These are phyloP conservation scores for Fermentozyma sake DNA, from an alignment of 1,139 yeast genomes.

Conservation along the genomic window DNA sequence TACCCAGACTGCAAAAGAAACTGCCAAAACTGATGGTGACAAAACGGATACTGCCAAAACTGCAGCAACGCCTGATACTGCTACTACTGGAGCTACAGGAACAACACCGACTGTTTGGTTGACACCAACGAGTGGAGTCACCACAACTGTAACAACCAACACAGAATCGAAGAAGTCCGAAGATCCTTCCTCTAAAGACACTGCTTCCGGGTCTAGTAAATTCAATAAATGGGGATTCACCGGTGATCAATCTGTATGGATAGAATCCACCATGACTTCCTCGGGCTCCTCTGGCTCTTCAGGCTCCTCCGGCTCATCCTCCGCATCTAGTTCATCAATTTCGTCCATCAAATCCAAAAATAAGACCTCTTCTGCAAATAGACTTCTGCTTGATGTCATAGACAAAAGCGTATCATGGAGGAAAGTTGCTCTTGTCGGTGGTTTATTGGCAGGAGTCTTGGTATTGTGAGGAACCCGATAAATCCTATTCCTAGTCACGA, in stretches of 20 bases:
- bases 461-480: too few species aligned
- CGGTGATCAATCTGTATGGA: conserved; percentile 38
- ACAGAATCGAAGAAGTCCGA: conserved; percentile 2
- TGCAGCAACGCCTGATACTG: conserved; percentile 10
- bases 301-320: conserved; percentile 8
- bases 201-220: conserved; percentile 6
- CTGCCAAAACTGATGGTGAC: neutral
- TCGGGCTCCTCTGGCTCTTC: conserved; percentile 6
- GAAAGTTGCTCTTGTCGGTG: too few species aligned
- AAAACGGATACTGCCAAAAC: conserved; percentile 2
- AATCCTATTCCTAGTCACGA: too few species aligned
- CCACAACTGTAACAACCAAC: conserved; percentile 3
- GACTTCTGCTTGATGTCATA: neutral
- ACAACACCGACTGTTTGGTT: conserved; percentile 4
- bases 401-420: neutral
- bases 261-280: conserved; percentile 12
- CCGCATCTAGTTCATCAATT: conserved; percentile 11
- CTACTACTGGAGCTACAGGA: conserved; percentile 11
- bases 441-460: too few species aligned
- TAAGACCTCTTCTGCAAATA: conserved; percentile 6
- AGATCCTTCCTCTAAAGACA: neutral
- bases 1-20: neutral
- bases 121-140: conserved; percentile 6
- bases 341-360: conserved; percentile 9
- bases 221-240: conserved; percentile 44